These are phyloP conservation scores for Venturia pyrina DNA, from an alignment of 2,329 filamentous ascomycete genomes.

Conservation along the genomic window DNA sequence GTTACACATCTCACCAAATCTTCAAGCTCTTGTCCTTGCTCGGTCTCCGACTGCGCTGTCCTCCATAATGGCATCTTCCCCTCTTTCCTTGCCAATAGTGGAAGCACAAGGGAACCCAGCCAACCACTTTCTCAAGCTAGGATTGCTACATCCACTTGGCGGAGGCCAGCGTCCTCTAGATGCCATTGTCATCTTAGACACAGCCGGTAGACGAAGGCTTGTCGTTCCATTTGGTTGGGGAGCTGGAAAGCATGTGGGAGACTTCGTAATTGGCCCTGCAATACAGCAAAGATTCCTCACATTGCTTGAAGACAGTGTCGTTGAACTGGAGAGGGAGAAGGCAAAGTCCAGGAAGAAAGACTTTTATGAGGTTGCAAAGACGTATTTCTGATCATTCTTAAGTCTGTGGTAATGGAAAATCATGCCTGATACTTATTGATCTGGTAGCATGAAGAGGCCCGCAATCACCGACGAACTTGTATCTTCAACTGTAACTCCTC, in stretches of 20 bases:
- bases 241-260: constrained; percentile 24
- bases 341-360: neutral
- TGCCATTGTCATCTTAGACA: constrained; percentile 34
- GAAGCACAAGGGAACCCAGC: constrained; percentile 2
- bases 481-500: too few species aligned
- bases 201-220: constrained; percentile 26
- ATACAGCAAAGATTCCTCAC: neutral
- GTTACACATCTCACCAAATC: neutral
- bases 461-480: too few species aligned
- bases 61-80: neutral
- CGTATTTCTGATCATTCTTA: neutral
- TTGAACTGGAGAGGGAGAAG: neutral
- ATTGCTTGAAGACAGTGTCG: constrained; percentile 1
- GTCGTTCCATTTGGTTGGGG: constrained; percentile 37
- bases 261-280: neutral
- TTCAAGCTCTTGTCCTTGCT: constrained; percentile 10
- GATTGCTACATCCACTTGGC: constrained; percentile 34
- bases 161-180: constrained; percentile 34
- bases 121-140: constrained; percentile 28
- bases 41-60: neutral
- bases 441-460: neutral
- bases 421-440: neutral
- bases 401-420: neutral
- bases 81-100: neutral
- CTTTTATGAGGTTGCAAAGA: constrained; percentile 10